Percentiles rank a stretch among this genome's conserved stretches.
phyloP scores from a whole-genome alignment of 345 rosid species.

The Eucalyptus camaldulensis region DNA sequence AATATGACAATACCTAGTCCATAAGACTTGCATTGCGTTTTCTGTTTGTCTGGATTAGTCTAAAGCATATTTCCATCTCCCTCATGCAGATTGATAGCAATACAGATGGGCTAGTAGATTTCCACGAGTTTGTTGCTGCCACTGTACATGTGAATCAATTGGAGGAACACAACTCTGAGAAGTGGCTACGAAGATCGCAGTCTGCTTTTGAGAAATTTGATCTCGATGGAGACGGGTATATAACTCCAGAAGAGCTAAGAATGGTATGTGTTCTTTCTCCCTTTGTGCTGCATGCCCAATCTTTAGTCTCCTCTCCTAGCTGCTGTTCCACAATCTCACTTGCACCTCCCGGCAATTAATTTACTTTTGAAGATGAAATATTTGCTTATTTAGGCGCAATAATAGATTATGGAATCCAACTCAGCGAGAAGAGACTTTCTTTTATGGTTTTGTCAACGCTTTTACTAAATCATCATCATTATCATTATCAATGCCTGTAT shows the following conservation, averaged over 20 bases:
- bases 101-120: conserved; percentile 43
- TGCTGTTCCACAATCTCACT: background rate
- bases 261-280: conserved; percentile 12
- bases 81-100: conserved; percentile 34
- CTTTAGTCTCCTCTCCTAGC: background rate
- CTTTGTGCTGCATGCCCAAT: background rate
- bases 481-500: background rate
- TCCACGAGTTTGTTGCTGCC: conserved; percentile 41
- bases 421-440: background rate
- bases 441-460: background rate
- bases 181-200: conserved; percentile 31
- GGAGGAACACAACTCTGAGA: conserved; percentile 38
- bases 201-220: conserved; percentile 39
- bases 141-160: conserved; percentile 40
- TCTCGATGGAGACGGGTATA: conserved; percentile 32
- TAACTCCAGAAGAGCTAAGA: conserved; percentile 43
- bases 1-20: background rate
- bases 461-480: background rate
- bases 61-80: background rate
- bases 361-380: background rate
- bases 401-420: background rate
- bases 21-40: background rate
- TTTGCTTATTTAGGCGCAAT: background rate
- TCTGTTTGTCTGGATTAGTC: background rate
- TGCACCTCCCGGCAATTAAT: background rate